Evolutionary conservation across 345 rosid species (phyloP).

Genomic region (Eucalyptus victrix): DNA sequence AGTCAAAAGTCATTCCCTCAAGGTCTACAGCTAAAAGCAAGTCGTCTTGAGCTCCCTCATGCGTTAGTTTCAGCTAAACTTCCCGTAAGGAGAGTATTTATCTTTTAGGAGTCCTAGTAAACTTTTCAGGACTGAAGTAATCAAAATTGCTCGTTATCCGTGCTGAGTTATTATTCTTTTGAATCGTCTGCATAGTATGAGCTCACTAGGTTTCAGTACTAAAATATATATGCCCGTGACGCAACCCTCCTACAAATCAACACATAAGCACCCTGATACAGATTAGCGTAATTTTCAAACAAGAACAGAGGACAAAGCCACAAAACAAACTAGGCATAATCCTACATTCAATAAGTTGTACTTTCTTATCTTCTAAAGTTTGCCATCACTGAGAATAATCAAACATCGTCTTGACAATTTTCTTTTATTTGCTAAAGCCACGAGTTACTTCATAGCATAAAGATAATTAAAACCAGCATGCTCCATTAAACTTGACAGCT

Average conservation of each 20-base stretch:
- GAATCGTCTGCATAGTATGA: neutral
- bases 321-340: neutral
- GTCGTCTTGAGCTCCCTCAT: neutral
- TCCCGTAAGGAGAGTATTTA: neutral
- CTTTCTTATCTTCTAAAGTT: neutral
- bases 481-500: neutral
- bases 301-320: neutral
- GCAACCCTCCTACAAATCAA: neutral
- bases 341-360: neutral
- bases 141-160: neutral
- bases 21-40: neutral
- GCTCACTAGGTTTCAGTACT: neutral
- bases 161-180: neutral
- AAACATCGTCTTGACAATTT: neutral
- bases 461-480: neutral
- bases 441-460: neutral
- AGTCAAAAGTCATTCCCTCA: neutral
- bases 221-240: neutral
- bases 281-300: neutral
- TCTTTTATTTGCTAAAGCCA: neutral
- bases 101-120: neutral
- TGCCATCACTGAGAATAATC: neutral
- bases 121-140: neutral
- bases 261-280: neutral
- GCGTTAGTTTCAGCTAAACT: neutral